Percentiles rank a stretch among this genome's conserved stretches.
These are phyloP conservation scores for Paramecium primaurelia DNA, from an alignment of 73 alveolate species.

Conservation along the genomic window DNA sequence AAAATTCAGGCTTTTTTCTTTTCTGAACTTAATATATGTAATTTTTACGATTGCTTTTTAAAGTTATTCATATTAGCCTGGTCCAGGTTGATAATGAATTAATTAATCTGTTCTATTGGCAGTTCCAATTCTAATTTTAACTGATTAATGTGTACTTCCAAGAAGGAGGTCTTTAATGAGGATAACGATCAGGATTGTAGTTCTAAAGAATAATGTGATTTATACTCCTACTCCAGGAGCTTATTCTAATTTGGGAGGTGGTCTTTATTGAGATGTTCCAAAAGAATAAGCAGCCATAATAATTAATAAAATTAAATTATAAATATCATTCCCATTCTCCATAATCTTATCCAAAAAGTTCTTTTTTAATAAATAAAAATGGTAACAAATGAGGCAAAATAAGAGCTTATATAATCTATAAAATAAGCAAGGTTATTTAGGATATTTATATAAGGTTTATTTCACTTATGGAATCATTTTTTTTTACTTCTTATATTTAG, in stretches of 20 bases:
- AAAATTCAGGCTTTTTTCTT: conserved; percentile 18
- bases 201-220: neutral
- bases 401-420: neutral
- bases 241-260: neutral
- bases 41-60: neutral
- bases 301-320: neutral
- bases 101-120: neutral
- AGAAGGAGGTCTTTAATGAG: conserved; percentile 3
- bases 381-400: neutral
- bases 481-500: too few species aligned
- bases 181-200: conserved; percentile 4
- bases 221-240: conserved; percentile 55
- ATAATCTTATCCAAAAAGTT: neutral
- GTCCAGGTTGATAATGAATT: neutral
- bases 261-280: neutral
- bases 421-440: too few species aligned
- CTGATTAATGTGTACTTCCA: conserved; percentile 2
- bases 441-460: too few species aligned
- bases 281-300: conserved; percentile 42
- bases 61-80: conserved; percentile 1
- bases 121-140: conserved; percentile 25
- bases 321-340: neutral
- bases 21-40: neutral
- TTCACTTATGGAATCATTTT: too few species aligned
- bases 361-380: neutral